Evolutionary conservation across 2,329 filamentous ascomycete genomes (phyloP), one percentile per base, ranked within the genome.

Genomic region (Penicillium sp.): DNA sequence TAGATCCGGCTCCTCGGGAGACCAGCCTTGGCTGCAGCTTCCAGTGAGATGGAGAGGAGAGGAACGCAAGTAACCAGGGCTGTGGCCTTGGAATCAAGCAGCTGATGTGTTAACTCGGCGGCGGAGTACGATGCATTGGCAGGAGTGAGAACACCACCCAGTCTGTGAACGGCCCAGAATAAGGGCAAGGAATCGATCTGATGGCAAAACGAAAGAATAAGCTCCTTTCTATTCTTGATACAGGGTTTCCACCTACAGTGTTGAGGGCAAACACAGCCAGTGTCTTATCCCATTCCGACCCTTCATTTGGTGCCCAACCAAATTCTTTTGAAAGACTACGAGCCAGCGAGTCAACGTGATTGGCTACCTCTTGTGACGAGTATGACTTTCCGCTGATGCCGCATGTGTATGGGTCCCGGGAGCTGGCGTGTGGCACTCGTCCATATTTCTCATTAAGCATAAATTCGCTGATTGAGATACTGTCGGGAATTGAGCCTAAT

Each of bases 211-310:
- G 12, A 35, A 41, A 23, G n/a, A 21, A n/a, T 23, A 21, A 21
- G 39, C 33, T 31, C 41, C 41, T 31, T 6, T 4, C 19, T 8
- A 10, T 17, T 35, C 43, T 45, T 4, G 12, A 21, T 21, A 25
- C 1, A 2, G 4, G 6, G 19, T 36, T 17, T 58, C 15, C 8
- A 70, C 82, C 59, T 75, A 91, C 89, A 31, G 90, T 91, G 71
- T 96, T 96, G 58, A 92, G 75, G n/a, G 88, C 87, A 76, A 90
- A 96, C 29, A 93, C 78, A 5, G 81, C 88, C 48, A 91, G 79
- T 25, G 93, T 89, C 73, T 92, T 91, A 68, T 94, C 90, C 88
- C 88, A 94, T 71, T 93, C 89, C 0, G 85, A 84, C 13, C 88
- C 90, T 56, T 85, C 73, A 64, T 90, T 87, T 8, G 88, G 85